Base-by-base conservation (phyloP, 2,329 filamentous ascomycete genomes). In the Arthrinium phaeospermum region DNA sequence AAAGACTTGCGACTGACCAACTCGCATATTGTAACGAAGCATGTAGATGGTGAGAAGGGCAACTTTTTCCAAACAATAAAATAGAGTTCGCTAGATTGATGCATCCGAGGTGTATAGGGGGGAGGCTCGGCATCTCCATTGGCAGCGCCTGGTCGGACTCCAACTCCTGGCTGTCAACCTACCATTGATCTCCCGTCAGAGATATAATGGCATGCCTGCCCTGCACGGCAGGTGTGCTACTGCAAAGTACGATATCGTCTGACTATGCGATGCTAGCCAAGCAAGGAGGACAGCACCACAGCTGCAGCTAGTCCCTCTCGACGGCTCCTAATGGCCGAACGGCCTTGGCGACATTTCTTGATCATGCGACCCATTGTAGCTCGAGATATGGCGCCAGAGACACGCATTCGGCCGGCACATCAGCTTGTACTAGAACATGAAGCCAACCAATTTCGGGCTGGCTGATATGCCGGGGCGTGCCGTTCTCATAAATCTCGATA, bases 221-320 rank as follows among this genome's bases (percentile, higher is more conserved):
- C 19, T 19, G 14, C 24, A 22, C 8, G 34, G 53, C 22, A 61
- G 30, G 53, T 61, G 30, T 61, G 30, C 53, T n/a, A 34, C 30
- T 61, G 16, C 30, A 22, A 30, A 37, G 53, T 61, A 61, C 53
- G 53, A 61, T 61, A 61, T 37, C 53, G 53, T 61, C 53, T 61
- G 53, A 61, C 53, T 61, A 61, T 22, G 53, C 53, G 30, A 61
- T 61, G 14, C 53, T 61, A 61, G 30, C 53, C 53, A 61, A 37
- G 53, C 53, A 61, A 22, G 53, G 53, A 37, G 53, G 53, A 19
- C 53, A n/a, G 30, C 53, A 61, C 53, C 30, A 30, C 53, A 61
- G 30, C 22, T 61, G 53, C 53, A 61, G 30, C 53, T 61, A 61
- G 16, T 14, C 53, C n/a, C n/a, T 13, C 53, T 16, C 53, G 53